phyloP scores from a whole-genome alignment of 108 stramenopile genomes.

The Skeletonema tropicum region DNA sequence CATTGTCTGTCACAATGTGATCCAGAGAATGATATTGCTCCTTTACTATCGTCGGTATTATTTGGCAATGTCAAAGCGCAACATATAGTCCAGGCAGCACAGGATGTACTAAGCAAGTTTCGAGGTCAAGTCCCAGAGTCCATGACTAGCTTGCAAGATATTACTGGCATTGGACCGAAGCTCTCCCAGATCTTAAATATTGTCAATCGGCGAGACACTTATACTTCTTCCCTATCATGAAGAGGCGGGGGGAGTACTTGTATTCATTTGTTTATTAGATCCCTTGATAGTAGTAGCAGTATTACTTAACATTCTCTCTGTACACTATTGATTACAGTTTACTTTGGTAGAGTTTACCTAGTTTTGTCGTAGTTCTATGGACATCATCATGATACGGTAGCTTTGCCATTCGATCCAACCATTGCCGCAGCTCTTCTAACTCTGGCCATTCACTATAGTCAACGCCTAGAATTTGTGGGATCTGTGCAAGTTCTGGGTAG shows the following conservation, averaged over 20 bases:
- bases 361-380: slow-evolving; percentile 12
- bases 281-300: not conserved
- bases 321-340: slow-evolving; percentile 5
- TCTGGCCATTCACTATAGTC: slow-evolving; percentile 16
- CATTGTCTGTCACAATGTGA: slow-evolving; percentile 41
- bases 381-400: slow-evolving; percentile 22
- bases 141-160: slow-evolving; percentile 40
- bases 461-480: slow-evolving; percentile 18
- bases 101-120: slow-evolving; percentile 53
- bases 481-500: slow-evolving; percentile 22
- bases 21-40: slow-evolving; percentile 52
- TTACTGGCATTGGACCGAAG: slow-evolving; percentile 71
- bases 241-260: not conserved
- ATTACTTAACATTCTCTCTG: not conserved
- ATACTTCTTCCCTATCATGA: slow-evolving; percentile 4
- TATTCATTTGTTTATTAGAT: not conserved
- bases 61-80: slow-evolving; percentile 70
- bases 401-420: slow-evolving; percentile 19
- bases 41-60: slow-evolving; percentile 54
- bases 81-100: slow-evolving; percentile 70
- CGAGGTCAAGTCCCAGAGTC: slow-evolving; percentile 75
- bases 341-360: slow-evolving; percentile 24
- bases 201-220: slow-evolving; percentile 57
- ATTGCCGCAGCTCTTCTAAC: slow-evolving; percentile 11
- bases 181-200: slow-evolving; percentile 61